A percentile compares a stretch with the other conserved stretches of the same genome.
phyloP scores from a whole-genome alignment of 371 early-diverging fungal genomes.

The Saksenaea vasiformis region DNA sequence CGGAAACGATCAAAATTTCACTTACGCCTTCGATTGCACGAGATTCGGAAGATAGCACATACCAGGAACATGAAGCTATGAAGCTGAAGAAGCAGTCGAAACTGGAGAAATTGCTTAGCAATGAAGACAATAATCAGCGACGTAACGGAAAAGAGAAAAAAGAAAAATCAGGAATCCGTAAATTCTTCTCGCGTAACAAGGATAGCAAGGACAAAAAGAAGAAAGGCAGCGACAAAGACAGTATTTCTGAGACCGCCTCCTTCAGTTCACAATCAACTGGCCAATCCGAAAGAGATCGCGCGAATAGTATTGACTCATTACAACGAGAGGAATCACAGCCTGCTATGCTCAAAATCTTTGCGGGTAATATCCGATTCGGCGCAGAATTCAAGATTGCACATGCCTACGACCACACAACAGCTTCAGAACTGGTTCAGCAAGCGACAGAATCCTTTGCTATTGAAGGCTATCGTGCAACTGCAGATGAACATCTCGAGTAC shows the following conservation, averaged over 20 bases:
- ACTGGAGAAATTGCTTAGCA: constrained; percentile 20
- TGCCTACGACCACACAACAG: constrained; percentile 47
- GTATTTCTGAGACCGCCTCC: constrained; percentile 37
- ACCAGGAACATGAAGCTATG: constrained; percentile 16
- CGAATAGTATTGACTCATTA: constrained; percentile 31
- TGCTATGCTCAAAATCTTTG: constrained; percentile 40
- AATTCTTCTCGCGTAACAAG: constrained; percentile 43
- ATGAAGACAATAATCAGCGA: neutral
- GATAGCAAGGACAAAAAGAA: constrained; percentile 26
- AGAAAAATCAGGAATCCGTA: constrained; percentile 40
- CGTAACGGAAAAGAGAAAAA: constrained; percentile 22
- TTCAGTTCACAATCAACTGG: constrained; percentile 41
- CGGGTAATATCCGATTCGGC: constrained; percentile 55
- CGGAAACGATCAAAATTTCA: constrained; percentile 51
- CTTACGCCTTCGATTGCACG: constrained; percentile 49
- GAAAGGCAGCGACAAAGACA: constrained; percentile 24
- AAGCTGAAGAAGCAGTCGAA: constrained; percentile 38
- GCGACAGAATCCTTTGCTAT: constrained; percentile 43
- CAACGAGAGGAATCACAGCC: constrained; percentile 17
- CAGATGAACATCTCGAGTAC: constrained; percentile 39
- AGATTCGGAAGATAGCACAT: constrained; percentile 20
- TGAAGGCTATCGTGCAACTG: constrained; percentile 15
- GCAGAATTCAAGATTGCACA: constrained; percentile 45
- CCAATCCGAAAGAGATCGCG: constrained; percentile 29
- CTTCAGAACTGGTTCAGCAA: constrained; percentile 55